Base-by-base conservation (phyloP, 2,329 filamentous ascomycete genomes). In the Hymenoscyphus occultus region DNA sequence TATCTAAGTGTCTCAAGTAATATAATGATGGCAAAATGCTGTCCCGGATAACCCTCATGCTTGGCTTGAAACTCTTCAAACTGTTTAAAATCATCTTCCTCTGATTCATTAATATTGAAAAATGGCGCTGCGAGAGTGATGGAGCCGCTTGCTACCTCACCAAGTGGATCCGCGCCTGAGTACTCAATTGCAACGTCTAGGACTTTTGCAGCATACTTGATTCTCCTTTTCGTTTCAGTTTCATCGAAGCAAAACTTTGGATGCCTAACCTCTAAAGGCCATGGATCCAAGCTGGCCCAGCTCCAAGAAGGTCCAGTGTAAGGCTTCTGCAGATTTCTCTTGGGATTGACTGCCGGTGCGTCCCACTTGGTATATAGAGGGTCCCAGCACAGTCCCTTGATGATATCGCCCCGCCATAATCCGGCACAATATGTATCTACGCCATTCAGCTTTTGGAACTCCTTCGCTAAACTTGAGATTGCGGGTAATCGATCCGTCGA, bases 361-460 rank as follows among this genome's bases (percentile, higher is more conserved):
- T 45, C 16, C 3, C 16, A 3, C 16, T 45, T 56, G 3, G 19
- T 56, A 12, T 56, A 28, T 10, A 28, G 5, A n/a, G 42, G 40
- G 10, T 19, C 1, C 61, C 61, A 63, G 19, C 39, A 9, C 9
- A 63, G 31, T 32, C 45, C 31, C 14, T 16, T 22, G 4, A 39
- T 14, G 2, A 63, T 13, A 39, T 63, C 42, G 9, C 40, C 22
- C 7, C 22, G 5, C 61, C 61, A 63, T 40, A 63, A 35, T 1
- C 61, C 54, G 3, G 51, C 54, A 28, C 22, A 39, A 9, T 63
- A 63, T 51, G 9, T 19, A 39, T 39, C 54, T 4, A 7, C 13
- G 13, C 35, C 16, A n/a, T 45, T n/a, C 5, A 32, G 13, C 12
- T n/a, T 39, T 12, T 32, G 7, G 5, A 63, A 28, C 22, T 45